Evolutionary conservation across 2,329 filamentous ascomycete species (phyloP).

Genomic region (Thermothelomyces thermophilus): DNA sequence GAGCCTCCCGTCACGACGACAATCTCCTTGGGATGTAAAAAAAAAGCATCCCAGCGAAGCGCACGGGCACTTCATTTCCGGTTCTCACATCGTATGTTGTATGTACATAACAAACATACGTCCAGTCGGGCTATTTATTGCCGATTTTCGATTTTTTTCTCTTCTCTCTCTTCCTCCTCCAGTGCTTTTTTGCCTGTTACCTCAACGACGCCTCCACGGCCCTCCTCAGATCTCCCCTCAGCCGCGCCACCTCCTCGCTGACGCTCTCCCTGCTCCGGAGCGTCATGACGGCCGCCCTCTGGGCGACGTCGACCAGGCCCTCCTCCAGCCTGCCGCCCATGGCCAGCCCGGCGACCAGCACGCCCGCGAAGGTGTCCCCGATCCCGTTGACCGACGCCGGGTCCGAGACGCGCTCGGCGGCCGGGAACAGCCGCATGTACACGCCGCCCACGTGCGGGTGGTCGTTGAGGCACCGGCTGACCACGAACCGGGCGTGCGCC

Average conservation of each 20-base stretch:
- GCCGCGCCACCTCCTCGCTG: constrained; percentile 21
- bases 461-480: constrained; percentile 54
- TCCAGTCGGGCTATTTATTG: too few relatives aligned
- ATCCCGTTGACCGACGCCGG: constrained; percentile 89
- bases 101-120: too few relatives aligned
- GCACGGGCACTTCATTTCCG: too few relatives aligned
- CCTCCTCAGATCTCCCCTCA: constrained; percentile 22
- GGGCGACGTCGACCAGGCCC: constrained; percentile 69
- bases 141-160: too few relatives aligned
- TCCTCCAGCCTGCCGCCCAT: constrained; percentile 49
- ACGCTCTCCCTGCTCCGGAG: constrained; percentile 71
- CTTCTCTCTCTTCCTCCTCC: too few relatives aligned
- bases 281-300: constrained; percentile 72
- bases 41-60: too few relatives aligned
- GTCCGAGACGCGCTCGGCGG: constrained; percentile 59
- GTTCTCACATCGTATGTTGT: too few relatives aligned
- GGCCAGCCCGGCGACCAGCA: constrained; percentile 71
- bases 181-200: not conserved
- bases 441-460: constrained; percentile 61
- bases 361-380: constrained; percentile 87
- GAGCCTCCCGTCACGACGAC: constrained; percentile 70
- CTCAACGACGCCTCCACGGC: constrained; percentile 11
- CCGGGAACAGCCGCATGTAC: constrained; percentile 70
- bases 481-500: constrained; percentile 60
- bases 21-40: constrained; percentile 60